phyloP scores from a whole-genome alignment of 768 basidiomycete genomes.

The Boletus huronensis region DNA sequence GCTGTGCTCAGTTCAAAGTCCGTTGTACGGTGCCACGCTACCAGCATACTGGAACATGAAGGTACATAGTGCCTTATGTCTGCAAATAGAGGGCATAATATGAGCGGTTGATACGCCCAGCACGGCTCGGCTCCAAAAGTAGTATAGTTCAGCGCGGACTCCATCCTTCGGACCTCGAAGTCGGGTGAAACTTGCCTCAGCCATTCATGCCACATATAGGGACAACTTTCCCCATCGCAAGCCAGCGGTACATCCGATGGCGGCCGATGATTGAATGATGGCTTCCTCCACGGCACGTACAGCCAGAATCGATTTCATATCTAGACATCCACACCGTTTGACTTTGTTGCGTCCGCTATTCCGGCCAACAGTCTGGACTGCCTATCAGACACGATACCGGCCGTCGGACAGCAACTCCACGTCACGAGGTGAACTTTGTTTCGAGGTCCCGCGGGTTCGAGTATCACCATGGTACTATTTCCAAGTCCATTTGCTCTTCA shows the following conservation, averaged over 20 bases:
- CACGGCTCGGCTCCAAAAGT: too few species aligned
- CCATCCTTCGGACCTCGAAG: background rate
- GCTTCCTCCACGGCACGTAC: too few species aligned
- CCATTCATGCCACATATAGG: background rate
- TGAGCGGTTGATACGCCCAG: background rate
- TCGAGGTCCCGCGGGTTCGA: background rate
- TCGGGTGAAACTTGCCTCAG: background rate
- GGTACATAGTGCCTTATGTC: background rate
- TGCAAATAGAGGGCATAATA: background rate
- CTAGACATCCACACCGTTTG: too few species aligned
- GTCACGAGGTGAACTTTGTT: background rate
- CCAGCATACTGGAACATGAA: background rate
- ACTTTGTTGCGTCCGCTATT: background rate
- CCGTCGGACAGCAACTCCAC: background rate
- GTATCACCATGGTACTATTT: background rate
- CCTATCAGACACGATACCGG: background rate
- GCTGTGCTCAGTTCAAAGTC: background rate
- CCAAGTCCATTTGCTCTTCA: background rate
- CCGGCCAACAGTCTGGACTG: background rate
- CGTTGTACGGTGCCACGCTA: background rate
- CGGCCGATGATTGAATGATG: too few species aligned
- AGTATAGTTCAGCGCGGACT: background rate
- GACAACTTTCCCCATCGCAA: background rate
- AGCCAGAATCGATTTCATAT: background rate
- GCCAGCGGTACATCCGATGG: too few species aligned